Percentiles rank a stretch among this genome's conserved stretches.
Evolutionary conservation across 2,329 filamentous ascomycete species (phyloP).

Genomic region (Ophiostoma himal-ulmi): DNA sequence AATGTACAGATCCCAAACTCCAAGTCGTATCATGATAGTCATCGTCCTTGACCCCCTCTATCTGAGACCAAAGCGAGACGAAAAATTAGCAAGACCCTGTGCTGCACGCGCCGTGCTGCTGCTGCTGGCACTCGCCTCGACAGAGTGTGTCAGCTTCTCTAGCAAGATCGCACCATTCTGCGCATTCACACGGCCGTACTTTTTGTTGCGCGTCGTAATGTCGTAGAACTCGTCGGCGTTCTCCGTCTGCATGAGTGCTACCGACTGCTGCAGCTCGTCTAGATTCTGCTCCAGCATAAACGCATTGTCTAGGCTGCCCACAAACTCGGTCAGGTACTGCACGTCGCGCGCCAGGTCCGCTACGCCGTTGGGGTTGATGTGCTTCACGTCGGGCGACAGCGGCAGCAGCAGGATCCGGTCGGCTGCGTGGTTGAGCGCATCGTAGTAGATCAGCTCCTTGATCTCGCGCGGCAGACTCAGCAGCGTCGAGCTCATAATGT

Average conservation of each 20-base stretch:
- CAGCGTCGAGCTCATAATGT: conserved; percentile 94
- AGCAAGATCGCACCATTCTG: conserved; percentile 80
- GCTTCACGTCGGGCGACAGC: conserved; percentile 69
- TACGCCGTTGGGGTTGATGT: conserved; percentile 84
- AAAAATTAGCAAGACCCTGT: conserved; percentile 63
- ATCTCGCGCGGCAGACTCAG: conserved; percentile 91
- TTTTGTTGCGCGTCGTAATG: conserved; percentile 79
- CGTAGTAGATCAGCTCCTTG: conserved; percentile 96
- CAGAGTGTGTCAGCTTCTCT: conserved; percentile 74
- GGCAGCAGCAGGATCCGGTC: conserved; percentile 77
- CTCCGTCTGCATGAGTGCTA: conserved; percentile 77
- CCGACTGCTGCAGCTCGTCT: conserved; percentile 89
- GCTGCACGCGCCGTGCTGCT: conserved; percentile 47
- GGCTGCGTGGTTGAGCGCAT: conserved; percentile 84
- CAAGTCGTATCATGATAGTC: not conserved
- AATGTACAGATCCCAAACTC: not conserved
- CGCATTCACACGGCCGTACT: conserved; percentile 88
- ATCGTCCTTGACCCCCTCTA: conserved; percentile 22
- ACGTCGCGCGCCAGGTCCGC: conserved; percentile 76
- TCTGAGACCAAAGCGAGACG: conserved; percentile 67
- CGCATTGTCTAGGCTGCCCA: conserved; percentile 74
- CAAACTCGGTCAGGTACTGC: conserved; percentile 76
- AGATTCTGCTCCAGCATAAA: conserved; percentile 84
- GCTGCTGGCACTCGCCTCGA: conserved; percentile 39
- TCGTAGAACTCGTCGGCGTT: conserved; percentile 98